Evolutionary conservation across 495 filamentous ascomycete genomes (phyloP).

Genomic region (Neurospora sp.): DNA sequence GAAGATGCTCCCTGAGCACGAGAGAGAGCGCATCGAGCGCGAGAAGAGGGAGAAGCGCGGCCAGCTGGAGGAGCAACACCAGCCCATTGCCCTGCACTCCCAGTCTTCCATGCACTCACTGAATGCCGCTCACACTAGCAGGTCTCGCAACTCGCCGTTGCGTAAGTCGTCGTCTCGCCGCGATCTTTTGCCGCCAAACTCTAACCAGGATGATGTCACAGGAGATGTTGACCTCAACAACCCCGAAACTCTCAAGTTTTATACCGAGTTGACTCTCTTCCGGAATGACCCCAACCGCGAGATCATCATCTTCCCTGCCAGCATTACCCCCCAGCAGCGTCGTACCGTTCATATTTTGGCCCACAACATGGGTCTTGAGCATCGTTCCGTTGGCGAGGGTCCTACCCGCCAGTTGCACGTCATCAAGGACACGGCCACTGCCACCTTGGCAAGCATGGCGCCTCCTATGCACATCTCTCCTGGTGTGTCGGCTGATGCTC

Average conservation of each 20-base stretch:
- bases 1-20: constrained; percentile 94
- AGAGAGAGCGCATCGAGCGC: constrained; percentile 90
- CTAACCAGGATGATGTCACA: constrained; percentile 13
- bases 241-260: constrained; percentile 74
- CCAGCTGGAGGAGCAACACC: constrained; percentile 93
- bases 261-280: constrained; percentile 81
- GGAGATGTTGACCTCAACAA: constrained; percentile 87
- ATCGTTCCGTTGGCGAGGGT: constrained; percentile 76
- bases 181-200: constrained; percentile 17
- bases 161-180: constrained; percentile 15
- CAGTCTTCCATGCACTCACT: constrained; percentile 80
- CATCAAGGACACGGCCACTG: constrained; percentile 49
- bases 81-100: constrained; percentile 55
- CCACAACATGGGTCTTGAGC: constrained; percentile 86
- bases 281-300: constrained; percentile 69
- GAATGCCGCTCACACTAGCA: constrained; percentile 37
- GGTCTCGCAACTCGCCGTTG: constrained; percentile 28
- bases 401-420: constrained; percentile 83
- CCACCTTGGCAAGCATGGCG: constrained; percentile 11
- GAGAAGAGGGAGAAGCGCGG: constrained; percentile 96
- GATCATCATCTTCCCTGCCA: constrained; percentile 69
- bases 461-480: constrained; percentile 42
- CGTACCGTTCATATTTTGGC: constrained; percentile 87
- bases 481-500: constrained; percentile 60
- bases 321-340: constrained; percentile 71